Evolutionary conservation across 306 rosid genomes (phyloP), one percentile per base, ranked within the genome.

Genomic region (Quercus parvula): DNA sequence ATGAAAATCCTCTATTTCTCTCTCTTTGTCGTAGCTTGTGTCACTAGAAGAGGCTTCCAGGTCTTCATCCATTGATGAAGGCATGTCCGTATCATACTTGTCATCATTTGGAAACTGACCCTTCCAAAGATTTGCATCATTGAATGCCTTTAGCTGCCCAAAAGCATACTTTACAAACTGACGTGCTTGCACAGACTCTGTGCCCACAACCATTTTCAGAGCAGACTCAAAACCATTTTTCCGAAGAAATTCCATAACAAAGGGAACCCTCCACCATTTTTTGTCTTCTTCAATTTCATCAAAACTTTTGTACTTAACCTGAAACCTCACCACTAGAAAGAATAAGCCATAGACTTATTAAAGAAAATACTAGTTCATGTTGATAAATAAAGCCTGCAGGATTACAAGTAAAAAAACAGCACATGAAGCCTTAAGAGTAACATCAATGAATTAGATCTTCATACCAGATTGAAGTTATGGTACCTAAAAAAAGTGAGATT

Each of bases 111-210:
- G 80, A 77, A 81, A 64, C 81, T 59, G 71, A 63, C 78, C 88
- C 82, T 83, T 89, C 78, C 20, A 82, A 78, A 83, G 86, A 68
- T 90, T 51, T 58, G 86, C 84, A 71, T 88, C 85, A 84, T 90
- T 91, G 85, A 91, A 91, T 56, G 97, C 86, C 88, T 90, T 91
- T 59, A 94, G 71, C 86, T 91, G 94, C 75, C 97, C 97, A 85
- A 94, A 94, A 75, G 97, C 97, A 86, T 90, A 94, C 75, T 90
- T 90, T 82, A 90, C 99, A 88, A 94, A 94, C 83, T 92, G 95
- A 55, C 94, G 88, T 19, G 91, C 95, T 76, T 90, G 95, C 59
- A 94, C 97, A 52, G 97, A 83, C 71, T 94, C 94, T 38, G 97
- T 90, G 71, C 97, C 99, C 73, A 71, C 84, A 78, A 87, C 76